Evolutionary conservation across 805 yeast species (phyloP), one percentile per base, ranked within the genome.

Genomic region (Candida nonsorbophila): DNA sequence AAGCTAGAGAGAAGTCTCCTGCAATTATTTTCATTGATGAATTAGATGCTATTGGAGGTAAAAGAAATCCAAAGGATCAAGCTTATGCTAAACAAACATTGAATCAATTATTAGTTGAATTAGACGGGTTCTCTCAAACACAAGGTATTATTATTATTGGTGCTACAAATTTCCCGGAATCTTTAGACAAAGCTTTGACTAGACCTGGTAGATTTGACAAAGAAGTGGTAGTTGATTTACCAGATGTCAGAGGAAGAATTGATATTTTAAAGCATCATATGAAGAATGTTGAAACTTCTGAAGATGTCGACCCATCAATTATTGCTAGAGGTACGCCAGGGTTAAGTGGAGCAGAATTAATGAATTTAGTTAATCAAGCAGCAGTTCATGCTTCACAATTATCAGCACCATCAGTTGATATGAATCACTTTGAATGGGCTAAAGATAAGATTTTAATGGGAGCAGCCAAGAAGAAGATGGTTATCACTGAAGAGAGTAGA

Each of bases 181-280:
- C 94, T 30, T 72, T 92, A 36, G 99, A 92, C 61, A 87, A 90
- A 57, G 99, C 99, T 1, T 71, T 92, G 49, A 90, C 97, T 1
- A 79, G 99, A 64, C 99, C 99, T 7, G 98, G 98, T 20, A 77
- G 98, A 58, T 92, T 92, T 52, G 98, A 94, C 60, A 92, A 92
- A 63, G 80, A 84, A 46, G 97, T 92, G 15, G 77, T 83, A 45
- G 98, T 92, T 22, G 96, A 87, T 40, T 72, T 92, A 44, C 99
- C 99, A 4, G 99, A 92, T 60, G 97, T 94, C 19, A 77, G 98
- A 50, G 99, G 99, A 26, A 80, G 99, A 53, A 70, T 90, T 22
- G 97, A 87, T 43, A 94, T 94, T 41, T 69, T 92, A 57, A 77
- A 75, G 49, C 95, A 83, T 53, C 96, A 92, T 58, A 79, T 90